phyloP scores from a whole-genome alignment of 371 early-diverging fungal genomes.

The Rhizoclosmatium hyalinum region DNA sequence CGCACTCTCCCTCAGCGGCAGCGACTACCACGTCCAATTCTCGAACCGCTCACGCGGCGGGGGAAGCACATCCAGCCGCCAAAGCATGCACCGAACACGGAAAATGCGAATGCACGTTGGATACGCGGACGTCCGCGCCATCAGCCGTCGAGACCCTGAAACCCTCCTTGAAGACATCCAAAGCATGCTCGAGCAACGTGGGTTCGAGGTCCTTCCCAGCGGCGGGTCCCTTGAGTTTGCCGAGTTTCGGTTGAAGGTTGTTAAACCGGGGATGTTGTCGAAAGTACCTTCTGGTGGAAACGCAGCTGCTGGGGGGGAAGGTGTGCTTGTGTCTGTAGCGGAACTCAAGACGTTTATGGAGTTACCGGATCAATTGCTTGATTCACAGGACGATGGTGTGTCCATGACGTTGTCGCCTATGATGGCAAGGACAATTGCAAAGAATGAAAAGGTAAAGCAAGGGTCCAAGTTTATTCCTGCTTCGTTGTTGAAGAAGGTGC shows the following conservation, averaged over 20 bases:
- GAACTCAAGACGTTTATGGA: constrained; percentile 5
- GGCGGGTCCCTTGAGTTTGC: constrained; percentile 20
- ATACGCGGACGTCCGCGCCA: constrained; percentile 52
- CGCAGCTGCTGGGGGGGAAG: neutral
- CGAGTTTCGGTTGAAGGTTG: constrained; percentile 38
- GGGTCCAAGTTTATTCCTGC: constrained; percentile 38
- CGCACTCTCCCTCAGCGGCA: constrained; percentile 14
- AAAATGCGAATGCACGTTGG: constrained; percentile 37
- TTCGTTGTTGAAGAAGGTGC: constrained; percentile 41
- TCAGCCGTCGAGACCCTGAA: constrained; percentile 42
- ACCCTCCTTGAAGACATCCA: constrained; percentile 40
- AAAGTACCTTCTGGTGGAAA: neutral
- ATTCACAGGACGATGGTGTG: neutral
- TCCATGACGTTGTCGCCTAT: neutral
- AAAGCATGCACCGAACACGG: neutral
- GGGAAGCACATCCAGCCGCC: neutral
- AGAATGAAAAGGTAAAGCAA: constrained; percentile 21
- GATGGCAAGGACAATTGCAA: constrained; percentile 11
- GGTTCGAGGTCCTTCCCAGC: constrained; percentile 37
- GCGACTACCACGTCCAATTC: constrained; percentile 24
- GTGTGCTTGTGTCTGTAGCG: neutral
- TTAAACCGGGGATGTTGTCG: constrained; percentile 10
- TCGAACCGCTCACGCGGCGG: neutral
- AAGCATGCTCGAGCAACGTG: constrained; percentile 40
- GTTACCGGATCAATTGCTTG: neutral